A percentile compares a stretch with the other conserved stretches of the same genome.
These are phyloP conservation scores for Sporisorium sorghi DNA, from an alignment of 1,284 basidiomycete genomes.

Conservation along the genomic window DNA sequence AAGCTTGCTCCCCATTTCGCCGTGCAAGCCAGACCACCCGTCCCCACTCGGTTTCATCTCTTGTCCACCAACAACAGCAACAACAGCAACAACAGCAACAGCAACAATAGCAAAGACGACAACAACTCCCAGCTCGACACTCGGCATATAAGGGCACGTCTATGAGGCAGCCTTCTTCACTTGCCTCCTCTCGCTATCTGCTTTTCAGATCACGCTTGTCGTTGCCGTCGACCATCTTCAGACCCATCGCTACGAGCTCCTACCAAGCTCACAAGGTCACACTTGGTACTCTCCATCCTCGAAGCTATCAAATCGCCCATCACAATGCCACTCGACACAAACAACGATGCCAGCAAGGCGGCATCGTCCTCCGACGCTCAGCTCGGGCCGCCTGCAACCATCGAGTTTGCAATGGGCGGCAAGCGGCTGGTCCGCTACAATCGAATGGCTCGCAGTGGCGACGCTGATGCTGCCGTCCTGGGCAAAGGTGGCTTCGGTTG, in stretches of 20 bases:
- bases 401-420: conserved; percentile 28
- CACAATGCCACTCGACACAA: neutral
- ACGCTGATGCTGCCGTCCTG: conserved; percentile 38
- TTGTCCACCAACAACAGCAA: conserved; percentile 1
- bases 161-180: neutral
- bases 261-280: neutral
- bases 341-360: conserved; percentile 8
- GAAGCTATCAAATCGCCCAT: neutral
- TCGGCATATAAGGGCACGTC: conserved; percentile 1
- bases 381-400: conserved; percentile 31
- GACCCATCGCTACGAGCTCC: neutral
- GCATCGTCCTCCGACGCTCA: conserved; percentile 8
- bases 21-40: neutral
- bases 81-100: neutral
- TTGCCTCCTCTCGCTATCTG: neutral
- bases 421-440: conserved; percentile 40
- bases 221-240: neutral
- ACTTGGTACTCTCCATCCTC: neutral
- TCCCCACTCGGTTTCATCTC: conserved; percentile 2
- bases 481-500: conserved; percentile 55
- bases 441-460: conserved; percentile 32
- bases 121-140: neutral
- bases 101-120: neutral
- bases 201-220: neutral
- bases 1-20: neutral